Base-by-base conservation (phyloP, 345 rosid genomes). In the Salix viminalis region DNA sequence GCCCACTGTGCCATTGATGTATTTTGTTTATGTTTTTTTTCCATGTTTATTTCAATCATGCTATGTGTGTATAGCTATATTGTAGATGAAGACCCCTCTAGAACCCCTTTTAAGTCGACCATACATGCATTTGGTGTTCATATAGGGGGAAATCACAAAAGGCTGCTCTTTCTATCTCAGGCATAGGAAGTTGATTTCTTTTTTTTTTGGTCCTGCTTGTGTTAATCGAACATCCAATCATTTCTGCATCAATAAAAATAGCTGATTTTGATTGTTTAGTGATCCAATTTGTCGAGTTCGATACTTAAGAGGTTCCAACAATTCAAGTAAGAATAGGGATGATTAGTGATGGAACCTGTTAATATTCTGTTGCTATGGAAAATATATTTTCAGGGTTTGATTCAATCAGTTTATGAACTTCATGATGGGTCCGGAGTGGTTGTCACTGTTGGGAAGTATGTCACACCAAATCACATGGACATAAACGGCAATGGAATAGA, bases 401-500 rank as follows among this genome's bases (percentile, higher is more conserved):
- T 95, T 79, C 96, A 95, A 48, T 91, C 97, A 1, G 98, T 95
- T 52, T 95, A 84, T 52, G 99, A 95, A 75, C 99, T 93, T 77
- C 78, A 79, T 54, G 99, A 95, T 82, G 97, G 99, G 60, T 95
- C 98, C 65, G 99, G 98, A 66, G 90, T 95, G 69, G 94, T 88
- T 62, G 91, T 93, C 76, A 90, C 97, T 46, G 83, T 91, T 21
- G 96, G 99, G 66, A 93, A 91, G 84, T 93, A 93, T 75, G 97
- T 89, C 67, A 95, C 98, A 21, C 98, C 99, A 42, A 89, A 90
- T 79, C 97, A 88, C 71, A 79, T 83, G 92, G 98, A 95, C 83
- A 90, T 93, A 83, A 95, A 95, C 75, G 97, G 99, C 75, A 91
- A 91, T 48, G 97, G 99, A 77, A 91, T 92, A 18, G 92, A 95